Evolutionary conservation across 1,284 basidiomycete genomes (phyloP), one percentile per base, ranked within the genome.

Genomic region (Coriolopsis trogii): DNA sequence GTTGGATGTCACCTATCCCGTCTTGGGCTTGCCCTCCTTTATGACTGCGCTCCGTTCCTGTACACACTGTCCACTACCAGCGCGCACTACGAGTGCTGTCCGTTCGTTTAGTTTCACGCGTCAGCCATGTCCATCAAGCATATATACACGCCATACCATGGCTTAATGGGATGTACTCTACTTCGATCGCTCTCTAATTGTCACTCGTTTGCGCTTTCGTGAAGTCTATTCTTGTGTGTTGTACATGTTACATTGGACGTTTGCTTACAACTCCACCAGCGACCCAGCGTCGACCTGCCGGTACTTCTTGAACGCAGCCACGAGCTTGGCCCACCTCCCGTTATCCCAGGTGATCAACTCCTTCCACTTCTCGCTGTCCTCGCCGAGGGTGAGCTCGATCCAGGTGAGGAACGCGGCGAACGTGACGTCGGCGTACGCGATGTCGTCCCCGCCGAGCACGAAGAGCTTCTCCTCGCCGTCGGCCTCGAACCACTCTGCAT

Each of bases 161-260:
- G 41, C 48, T 47, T 47, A 54, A 49, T 52, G 52, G 50, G 49
- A 46, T 59, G 58, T 59, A 59, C 54, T 55, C 37, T 56, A 59
- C 46, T 41, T 59, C 50, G 38, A 26, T 59, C 56, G 37, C 20
- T 40, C 43, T n/a, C n/a, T n/a, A n/a, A n/a, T n/a, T n/a, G 24
- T 26, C 15, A 36, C 29, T 30, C 29, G 15, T 8, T 30, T 30
- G 29, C 9, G 29, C 29, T 30, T 8, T 15, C 15, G 33, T 36
- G 33, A n/a, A n/a, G n/a, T n/a, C n/a, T n/a, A n/a, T n/a, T n/a
- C n/a, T n/a, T n/a, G n/a, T n/a, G n/a, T n/a, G n/a, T n/a, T 18
- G 16, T 16, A 8, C 33, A 10, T 18, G 5, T 6, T 36, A 8
- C 33, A 36, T 18, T 18, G 15, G 7, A 18, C 6, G n/a, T 10